Evolutionary conservation across 805 yeast species (phyloP).

Genomic region (Spathaspora gorwiae): DNA sequence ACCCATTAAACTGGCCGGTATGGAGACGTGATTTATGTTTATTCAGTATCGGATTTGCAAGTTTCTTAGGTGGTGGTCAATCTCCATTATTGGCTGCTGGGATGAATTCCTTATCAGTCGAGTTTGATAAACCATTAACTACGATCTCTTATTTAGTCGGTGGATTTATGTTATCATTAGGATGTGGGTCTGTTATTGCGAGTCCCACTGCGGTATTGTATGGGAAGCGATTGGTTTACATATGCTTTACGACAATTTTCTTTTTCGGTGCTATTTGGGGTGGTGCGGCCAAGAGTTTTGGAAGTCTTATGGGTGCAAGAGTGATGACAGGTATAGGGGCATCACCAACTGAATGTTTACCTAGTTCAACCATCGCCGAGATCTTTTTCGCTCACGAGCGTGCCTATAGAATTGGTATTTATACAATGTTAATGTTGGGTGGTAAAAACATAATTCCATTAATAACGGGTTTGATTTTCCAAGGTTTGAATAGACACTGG

Average conservation of each 20-base stretch:
- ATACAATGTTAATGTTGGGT: slow-evolving; percentile 54
- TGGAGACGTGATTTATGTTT: slow-evolving; percentile 55
- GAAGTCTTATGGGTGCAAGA: slow-evolving; percentile 53
- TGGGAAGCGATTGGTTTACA: slow-evolving; percentile 56
- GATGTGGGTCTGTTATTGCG: slow-evolving; percentile 54
- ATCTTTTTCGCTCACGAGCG: slow-evolving; percentile 58
- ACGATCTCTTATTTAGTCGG: slow-evolving; percentile 53
- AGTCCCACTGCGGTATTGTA: slow-evolving; percentile 54
- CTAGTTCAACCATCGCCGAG: slow-evolving; percentile 58
- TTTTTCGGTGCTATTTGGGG: slow-evolving; percentile 53
- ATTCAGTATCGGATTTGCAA: slow-evolving; percentile 50
- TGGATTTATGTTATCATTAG: slow-evolving; percentile 53
- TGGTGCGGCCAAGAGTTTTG: slow-evolving; percentile 45
- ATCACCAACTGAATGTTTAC: slow-evolving; percentile 57
- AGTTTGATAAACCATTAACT: slow-evolving; percentile 40
- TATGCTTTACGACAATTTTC: slow-evolving; percentile 44
- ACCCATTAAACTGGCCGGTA: slow-evolving; percentile 62
- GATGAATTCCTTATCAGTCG: slow-evolving; percentile 33
- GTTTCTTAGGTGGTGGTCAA: slow-evolving; percentile 60
- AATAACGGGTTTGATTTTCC: slow-evolving; percentile 50
- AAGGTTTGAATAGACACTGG: slow-evolving; percentile 52
- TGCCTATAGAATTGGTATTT: slow-evolving; percentile 55
- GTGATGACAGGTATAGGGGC: slow-evolving; percentile 57
- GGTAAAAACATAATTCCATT: slow-evolving; percentile 59
- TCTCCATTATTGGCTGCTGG: slow-evolving; percentile 60